A percentile compares a stretch with the other conserved stretches of the same genome.
These are phyloP conservation scores for Pelargonium nanum DNA, from an alignment of 345 rosid genomes.

Conservation along the genomic window DNA sequence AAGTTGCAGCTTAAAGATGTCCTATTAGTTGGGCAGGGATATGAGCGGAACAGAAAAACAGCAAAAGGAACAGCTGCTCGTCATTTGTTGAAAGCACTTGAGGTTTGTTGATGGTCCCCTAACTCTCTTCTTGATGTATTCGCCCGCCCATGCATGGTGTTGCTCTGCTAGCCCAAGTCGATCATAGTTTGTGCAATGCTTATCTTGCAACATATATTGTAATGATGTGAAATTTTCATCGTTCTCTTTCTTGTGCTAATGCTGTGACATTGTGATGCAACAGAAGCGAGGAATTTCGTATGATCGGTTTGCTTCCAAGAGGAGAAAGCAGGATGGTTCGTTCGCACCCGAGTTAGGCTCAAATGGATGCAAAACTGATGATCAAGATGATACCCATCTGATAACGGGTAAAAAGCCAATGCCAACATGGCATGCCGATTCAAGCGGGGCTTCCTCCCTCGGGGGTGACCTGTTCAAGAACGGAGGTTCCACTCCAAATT, in stretches of 20 bases:
- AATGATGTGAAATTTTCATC: neutral
- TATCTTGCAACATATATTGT: neutral
- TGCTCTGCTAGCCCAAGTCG: too few species aligned
- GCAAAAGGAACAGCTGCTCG: conserved; percentile 85
- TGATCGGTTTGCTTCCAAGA: conserved; percentile 17
- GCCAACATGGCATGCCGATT: conserved; percentile 9
- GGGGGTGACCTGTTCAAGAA: conserved; percentile 6
- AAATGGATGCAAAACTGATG: conserved; percentile 1
- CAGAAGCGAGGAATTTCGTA: conserved; percentile 52
- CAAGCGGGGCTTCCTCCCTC: neutral
- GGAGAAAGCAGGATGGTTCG: conserved; percentile 18
- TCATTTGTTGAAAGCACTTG: conserved; percentile 56
- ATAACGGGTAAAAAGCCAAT: conserved; percentile 20
- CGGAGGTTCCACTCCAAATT: conserved; percentile 6
- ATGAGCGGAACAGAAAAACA: conserved; percentile 44
- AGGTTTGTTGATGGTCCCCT: conserved; percentile 37
- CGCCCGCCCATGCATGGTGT: too few species aligned
- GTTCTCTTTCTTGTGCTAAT: neutral
- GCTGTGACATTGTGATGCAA: conserved; percentile 10
- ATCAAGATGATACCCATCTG: conserved; percentile 14
- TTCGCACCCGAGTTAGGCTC: conserved; percentile 8
- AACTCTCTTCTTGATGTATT: neutral
- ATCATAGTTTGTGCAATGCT: too few species aligned
- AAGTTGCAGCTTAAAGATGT: conserved; percentile 53
- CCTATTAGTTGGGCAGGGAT: conserved; percentile 56